phyloP scores from a whole-genome alignment of 208 protist species.

The Wallacemonas sp. region DNA sequence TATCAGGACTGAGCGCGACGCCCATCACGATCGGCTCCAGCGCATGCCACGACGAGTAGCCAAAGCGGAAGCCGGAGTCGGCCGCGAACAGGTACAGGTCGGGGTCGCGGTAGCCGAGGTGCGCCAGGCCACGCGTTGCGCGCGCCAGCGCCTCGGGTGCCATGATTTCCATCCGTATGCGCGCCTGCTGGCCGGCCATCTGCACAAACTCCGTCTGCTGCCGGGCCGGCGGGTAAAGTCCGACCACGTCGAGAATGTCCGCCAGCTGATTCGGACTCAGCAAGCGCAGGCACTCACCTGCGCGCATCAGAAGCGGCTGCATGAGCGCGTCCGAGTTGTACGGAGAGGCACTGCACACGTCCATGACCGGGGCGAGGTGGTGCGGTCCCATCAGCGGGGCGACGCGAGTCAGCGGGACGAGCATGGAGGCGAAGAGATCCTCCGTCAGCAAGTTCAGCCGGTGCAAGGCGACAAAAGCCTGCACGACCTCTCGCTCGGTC shows the following conservation, averaged over 20 bases:
- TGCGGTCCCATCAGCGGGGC: constrained; percentile 43
- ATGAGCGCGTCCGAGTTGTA: constrained; percentile 68
- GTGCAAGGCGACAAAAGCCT: constrained; percentile 72
- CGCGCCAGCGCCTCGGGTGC: constrained; percentile 41
- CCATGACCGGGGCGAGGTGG: constrained; percentile 74
- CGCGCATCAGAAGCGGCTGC: constrained; percentile 60
- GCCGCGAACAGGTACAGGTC: constrained; percentile 78
- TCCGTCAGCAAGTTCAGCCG: constrained; percentile 72
- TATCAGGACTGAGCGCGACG: constrained; percentile 46
- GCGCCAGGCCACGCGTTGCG: constrained; percentile 62
- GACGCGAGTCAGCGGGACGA: constrained; percentile 42
- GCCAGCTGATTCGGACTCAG: constrained; percentile 65
- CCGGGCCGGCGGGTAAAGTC: constrained; percentile 71
- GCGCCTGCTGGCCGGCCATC: constrained; percentile 71
- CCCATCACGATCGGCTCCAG: constrained; percentile 84
- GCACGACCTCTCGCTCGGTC: constrained; percentile 63
- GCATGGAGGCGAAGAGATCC: constrained; percentile 60
- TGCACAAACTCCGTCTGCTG: constrained; percentile 60
- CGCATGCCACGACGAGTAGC: constrained; percentile 72
- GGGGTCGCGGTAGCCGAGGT: constrained; percentile 72
- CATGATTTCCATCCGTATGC: constrained; percentile 78
- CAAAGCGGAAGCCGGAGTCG: constrained; percentile 67
- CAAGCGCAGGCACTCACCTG: constrained; percentile 60
- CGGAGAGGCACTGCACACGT: constrained; percentile 75
- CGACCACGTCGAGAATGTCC: constrained; percentile 66